Conservation (phyloP, 495 filamentous ascomycete species). For the Chaetomium tenue region DNA sequence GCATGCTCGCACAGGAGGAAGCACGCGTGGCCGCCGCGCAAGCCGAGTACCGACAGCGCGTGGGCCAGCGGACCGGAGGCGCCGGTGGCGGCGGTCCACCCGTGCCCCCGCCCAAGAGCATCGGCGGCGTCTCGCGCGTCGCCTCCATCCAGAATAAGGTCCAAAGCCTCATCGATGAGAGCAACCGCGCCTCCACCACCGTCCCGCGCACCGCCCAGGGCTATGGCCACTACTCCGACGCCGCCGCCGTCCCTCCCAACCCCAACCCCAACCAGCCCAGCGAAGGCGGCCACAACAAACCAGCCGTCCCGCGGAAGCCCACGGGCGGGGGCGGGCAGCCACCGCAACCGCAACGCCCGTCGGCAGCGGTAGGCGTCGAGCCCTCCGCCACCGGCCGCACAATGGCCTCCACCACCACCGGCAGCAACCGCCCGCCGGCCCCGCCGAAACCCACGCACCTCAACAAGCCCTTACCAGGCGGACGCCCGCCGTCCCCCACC, state of each 20-base stretch:
- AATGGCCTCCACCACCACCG: neutral
- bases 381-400: slow-evolving; percentile 12
- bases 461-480: slow-evolving; percentile 43
- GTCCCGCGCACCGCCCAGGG: slow-evolving; percentile 76
- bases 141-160: slow-evolving; percentile 87
- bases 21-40: slow-evolving; percentile 86
- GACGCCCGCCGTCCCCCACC: slow-evolving; percentile 36
- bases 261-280: slow-evolving; percentile 20
- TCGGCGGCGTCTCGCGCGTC: slow-evolving; percentile 63
- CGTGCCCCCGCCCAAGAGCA: slow-evolving; percentile 44
- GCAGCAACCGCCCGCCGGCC: slow-evolving; percentile 35
- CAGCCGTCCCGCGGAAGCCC: slow-evolving; percentile 39
- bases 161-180: slow-evolving; percentile 80
- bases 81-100: slow-evolving; percentile 37
- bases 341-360: slow-evolving; percentile 2
- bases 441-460: slow-evolving; percentile 55
- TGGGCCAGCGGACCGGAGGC: slow-evolving; percentile 57
- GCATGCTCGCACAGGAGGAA: slow-evolving; percentile 83
- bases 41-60: slow-evolving; percentile 80
- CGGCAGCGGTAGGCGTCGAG: neutral
- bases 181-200: slow-evolving; percentile 54
- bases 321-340: slow-evolving; percentile 17
- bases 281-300: slow-evolving; percentile 22
- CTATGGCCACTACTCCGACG: slow-evolving; percentile 80
- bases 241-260: slow-evolving; percentile 21